phyloP scores from a whole-genome alignment of 257 asterid species.

The Solanum sejunctum region DNA sequence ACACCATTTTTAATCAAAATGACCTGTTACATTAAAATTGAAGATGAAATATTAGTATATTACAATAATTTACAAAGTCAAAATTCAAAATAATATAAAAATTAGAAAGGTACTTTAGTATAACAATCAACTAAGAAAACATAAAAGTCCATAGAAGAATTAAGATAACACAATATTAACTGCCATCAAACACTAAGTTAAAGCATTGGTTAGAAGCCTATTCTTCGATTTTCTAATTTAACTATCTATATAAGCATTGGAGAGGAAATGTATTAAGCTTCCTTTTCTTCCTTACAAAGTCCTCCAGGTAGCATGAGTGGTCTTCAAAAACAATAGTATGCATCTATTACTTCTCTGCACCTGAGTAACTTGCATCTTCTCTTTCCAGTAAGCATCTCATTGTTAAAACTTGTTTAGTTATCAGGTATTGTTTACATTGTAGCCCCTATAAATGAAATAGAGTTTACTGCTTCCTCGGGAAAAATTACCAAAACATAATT shows the following conservation, averaged over 20 bases:
- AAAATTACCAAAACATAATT: background rate
- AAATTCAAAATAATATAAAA: too few relatives aligned
- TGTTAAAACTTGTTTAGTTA: background rate
- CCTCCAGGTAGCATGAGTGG: background rate
- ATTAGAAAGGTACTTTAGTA: too few relatives aligned
- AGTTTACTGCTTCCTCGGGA: background rate
- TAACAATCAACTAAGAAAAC: too few relatives aligned
- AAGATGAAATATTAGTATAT: too few relatives aligned
- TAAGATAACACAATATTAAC: too few relatives aligned
- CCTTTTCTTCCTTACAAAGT: background rate
- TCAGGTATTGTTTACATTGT: background rate
- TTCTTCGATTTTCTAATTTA: background rate
- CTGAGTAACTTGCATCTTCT: background rate
- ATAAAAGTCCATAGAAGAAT: too few relatives aligned
- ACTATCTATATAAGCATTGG: background rate
- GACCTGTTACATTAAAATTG: too few relatives aligned
- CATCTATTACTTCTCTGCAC: background rate
- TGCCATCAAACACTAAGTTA: too few relatives aligned
- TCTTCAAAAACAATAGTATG: background rate
- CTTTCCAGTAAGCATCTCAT: background rate
- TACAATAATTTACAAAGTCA: too few relatives aligned
- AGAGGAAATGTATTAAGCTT: background rate
- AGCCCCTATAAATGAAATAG: background rate
- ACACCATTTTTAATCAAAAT: too few relatives aligned
- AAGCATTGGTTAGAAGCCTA: background rate